Evolutionary conservation across 2,329 filamentous ascomycete genomes (phyloP).

Genomic region (Clarireedia paspali): DNA sequence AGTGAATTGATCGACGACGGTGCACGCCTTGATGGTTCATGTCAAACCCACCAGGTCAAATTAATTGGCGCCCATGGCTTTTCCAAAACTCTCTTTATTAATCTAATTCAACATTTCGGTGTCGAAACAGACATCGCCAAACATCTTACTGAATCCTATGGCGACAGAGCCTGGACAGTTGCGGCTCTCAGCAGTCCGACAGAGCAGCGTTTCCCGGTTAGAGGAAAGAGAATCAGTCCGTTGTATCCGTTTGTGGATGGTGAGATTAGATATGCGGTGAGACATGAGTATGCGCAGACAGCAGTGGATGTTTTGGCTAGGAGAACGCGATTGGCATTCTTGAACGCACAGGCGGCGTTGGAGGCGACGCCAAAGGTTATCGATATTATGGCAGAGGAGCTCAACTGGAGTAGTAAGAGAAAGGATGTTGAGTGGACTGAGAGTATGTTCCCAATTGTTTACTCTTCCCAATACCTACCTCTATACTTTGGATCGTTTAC

Average conservation of each 20-base stretch:
- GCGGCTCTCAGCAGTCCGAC: slow-evolving; percentile 73
- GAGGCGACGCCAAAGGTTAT: slow-evolving; percentile 80
- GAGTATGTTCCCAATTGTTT: slow-evolving; percentile 38
- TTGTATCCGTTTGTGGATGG: slow-evolving; percentile 90
- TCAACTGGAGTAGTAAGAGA: slow-evolving; percentile 66
- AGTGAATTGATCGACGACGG: slow-evolving; percentile 64
- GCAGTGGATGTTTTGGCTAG: slow-evolving; percentile 83
- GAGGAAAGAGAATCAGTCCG: slow-evolving; percentile 69
- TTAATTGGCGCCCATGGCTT: slow-evolving; percentile 80
- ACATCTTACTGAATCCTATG: slow-evolving; percentile 81
- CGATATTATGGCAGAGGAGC: slow-evolving; percentile 80
- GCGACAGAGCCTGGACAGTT: slow-evolving; percentile 87
- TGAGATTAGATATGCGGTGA: slow-evolving; percentile 80
- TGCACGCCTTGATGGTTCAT: slow-evolving; percentile 61
- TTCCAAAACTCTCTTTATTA: slow-evolving; percentile 89
- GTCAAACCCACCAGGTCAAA: slow-evolving; percentile 77
- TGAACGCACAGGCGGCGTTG: slow-evolving; percentile 85
- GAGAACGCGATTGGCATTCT: slow-evolving; percentile 76
- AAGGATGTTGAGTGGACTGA: slow-evolving; percentile 79
- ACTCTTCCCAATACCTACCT: neutral
- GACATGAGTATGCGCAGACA: slow-evolving; percentile 86
- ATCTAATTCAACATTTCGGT: slow-evolving; percentile 87
- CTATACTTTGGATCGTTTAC: neutral
- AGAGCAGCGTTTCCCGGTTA: slow-evolving; percentile 70
- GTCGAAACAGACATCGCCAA: slow-evolving; percentile 87